These are phyloP conservation scores for Leccinum imitatum DNA, from an alignment of 768 basidiomycete genomes.

Conservation along the genomic window DNA sequence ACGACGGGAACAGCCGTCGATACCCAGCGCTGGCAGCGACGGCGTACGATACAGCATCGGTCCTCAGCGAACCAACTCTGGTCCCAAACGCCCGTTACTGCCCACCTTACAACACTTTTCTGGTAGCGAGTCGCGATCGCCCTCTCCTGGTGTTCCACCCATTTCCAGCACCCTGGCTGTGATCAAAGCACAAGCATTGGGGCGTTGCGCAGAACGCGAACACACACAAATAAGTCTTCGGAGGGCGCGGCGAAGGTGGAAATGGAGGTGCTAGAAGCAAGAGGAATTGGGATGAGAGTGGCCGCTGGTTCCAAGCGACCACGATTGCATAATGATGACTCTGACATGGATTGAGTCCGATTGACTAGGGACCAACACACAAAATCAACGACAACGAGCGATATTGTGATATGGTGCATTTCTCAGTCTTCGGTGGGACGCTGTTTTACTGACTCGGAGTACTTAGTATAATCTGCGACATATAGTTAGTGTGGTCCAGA, in stretches of 20 bases:
- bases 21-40: constrained; percentile 50
- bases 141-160: constrained; percentile 45
- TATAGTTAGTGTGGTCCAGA: constrained; percentile 19
- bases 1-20: constrained; percentile 71
- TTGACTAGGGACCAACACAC: constrained; percentile 4
- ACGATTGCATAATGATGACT: constrained; percentile 40
- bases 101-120: constrained; percentile 48
- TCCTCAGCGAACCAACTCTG: constrained; percentile 46
- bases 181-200: constrained; percentile 89
- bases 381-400: constrained; percentile 13
- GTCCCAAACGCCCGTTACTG: constrained; percentile 48
- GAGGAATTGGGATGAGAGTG: constrained; percentile 63
- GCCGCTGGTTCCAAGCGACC: constrained; percentile 38
- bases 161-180: constrained; percentile 84
- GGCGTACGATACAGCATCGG: constrained; percentile 61
- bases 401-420: constrained; percentile 30
- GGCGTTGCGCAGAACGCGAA: constrained; percentile 74
- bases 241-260: constrained; percentile 73
- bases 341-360: constrained; percentile 34
- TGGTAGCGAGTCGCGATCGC: constrained; percentile 48
- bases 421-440: constrained; percentile 25
- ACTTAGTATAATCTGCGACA: constrained; percentile 32
- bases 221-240: constrained; percentile 67
- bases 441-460: constrained; percentile 30
- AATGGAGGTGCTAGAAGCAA: constrained; percentile 77